Evolutionary conservation across 2,329 filamentous ascomycete species (phyloP).

Genomic region (Alternaria infectoria): DNA sequence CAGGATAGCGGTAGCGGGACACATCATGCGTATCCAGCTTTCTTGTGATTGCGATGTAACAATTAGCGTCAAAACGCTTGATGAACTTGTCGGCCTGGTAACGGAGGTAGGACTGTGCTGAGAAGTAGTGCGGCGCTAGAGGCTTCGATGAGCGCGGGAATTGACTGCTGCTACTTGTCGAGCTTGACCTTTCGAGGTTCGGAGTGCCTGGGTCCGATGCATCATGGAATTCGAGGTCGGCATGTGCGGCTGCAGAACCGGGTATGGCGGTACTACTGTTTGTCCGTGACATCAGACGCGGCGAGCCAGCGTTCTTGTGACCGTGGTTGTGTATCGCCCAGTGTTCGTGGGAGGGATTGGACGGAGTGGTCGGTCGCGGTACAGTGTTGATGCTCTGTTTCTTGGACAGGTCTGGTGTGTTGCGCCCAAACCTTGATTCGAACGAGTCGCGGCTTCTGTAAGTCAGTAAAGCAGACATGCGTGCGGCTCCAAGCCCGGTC

Average conservation of each 20-base stretch:
- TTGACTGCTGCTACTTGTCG: constrained; percentile 12
- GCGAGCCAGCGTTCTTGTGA: constrained; percentile 55
- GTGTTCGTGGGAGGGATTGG: constrained; percentile 51
- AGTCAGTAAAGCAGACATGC: constrained; percentile 94
- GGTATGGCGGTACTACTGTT: constrained; percentile 39
- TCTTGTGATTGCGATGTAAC: constrained; percentile 97
- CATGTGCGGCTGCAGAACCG: constrained; percentile 28
- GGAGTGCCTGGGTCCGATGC: constrained; percentile 45
- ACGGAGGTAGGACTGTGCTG: constrained; percentile 93
- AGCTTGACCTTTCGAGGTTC: constrained; percentile 23
- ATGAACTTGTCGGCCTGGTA: constrained; percentile 98
- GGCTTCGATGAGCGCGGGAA: constrained; percentile 46
- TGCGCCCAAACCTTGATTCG: constrained; percentile 91
- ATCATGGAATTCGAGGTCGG: constrained; percentile 57
- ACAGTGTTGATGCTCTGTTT: constrained; percentile 80
- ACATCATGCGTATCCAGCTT: constrained; percentile 98
- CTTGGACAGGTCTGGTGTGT: constrained; percentile 84
- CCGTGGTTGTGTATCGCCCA: constrained; percentile 62
- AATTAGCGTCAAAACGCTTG: constrained; percentile 95
- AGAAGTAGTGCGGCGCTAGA: constrained; percentile 79
- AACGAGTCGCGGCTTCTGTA: constrained; percentile 98
- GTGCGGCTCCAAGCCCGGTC: constrained; percentile 87
- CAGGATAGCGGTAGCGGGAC: constrained; percentile 71
- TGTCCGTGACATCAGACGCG: constrained; percentile 47
- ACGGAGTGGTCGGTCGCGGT: constrained; percentile 55